Conservation (phyloP, 495 filamentous ascomycete genomes). For the Venustampulla echinocandica region DNA sequence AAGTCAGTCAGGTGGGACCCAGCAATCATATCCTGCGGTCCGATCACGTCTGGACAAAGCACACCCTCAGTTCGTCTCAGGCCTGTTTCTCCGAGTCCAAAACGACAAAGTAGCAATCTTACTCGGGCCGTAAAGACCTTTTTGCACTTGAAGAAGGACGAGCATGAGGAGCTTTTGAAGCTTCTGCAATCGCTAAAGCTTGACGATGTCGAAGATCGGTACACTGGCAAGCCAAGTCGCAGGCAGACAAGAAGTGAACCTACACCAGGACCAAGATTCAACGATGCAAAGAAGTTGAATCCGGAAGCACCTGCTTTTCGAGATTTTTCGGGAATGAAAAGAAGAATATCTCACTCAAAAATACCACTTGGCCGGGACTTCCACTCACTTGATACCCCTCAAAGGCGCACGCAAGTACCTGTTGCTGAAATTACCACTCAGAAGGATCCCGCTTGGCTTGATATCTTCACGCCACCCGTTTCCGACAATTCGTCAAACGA, state of each 20-base stretch:
- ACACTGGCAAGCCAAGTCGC: not conserved
- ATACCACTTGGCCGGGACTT: no score
- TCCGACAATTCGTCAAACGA: not conserved
- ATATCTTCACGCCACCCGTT: not conserved
- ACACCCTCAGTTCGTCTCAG: not conserved
- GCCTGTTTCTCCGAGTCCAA: not conserved
- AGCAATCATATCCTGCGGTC: conserved; percentile 12
- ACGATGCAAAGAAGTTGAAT: conserved; percentile 5
- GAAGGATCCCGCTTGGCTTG: conserved; percentile 7
- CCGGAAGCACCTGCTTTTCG: conserved; percentile 11
- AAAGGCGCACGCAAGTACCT: no score
- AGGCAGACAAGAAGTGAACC: not conserved
- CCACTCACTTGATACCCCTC: not conserved
- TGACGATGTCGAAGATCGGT: conserved; percentile 7
- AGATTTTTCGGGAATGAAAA: conserved; percentile 1
- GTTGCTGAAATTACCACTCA: no score
- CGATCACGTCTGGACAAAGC: not conserved
- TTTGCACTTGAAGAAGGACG: conserved; percentile 8
- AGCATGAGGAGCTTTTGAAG: conserved; percentile 1
- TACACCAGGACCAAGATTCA: not conserved
- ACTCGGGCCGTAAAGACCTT: conserved; percentile 6
- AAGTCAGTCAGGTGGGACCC: conserved; percentile 21
- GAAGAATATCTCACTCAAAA: no score
- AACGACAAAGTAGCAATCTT: not conserved
- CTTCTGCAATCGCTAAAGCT: conserved; percentile 4